phyloP scores from a whole-genome alignment of 768 basidiomycete genomes.

The Boletus speciosus region DNA sequence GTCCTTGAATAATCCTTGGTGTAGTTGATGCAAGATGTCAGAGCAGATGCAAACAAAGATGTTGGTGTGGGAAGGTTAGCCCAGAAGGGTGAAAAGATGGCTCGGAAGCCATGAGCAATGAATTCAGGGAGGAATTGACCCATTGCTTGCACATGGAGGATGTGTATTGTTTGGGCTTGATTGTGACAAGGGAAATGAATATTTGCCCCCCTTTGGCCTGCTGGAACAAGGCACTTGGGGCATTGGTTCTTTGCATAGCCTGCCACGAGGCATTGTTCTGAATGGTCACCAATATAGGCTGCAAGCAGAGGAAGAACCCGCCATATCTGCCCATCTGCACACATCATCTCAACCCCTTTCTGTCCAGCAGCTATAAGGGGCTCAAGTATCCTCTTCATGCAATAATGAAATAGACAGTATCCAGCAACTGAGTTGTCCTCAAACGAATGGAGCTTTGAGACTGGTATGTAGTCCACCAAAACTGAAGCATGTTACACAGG shows the following conservation, averaged over 20 bases:
- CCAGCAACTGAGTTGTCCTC: neutral
- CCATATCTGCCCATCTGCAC: neutral
- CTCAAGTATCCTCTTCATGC: neutral
- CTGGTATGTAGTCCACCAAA: neutral
- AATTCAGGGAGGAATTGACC: no score
- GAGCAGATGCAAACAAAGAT: no score
- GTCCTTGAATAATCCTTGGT: no score
- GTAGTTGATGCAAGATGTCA: no score
- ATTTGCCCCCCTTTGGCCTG: neutral
- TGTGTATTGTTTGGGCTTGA: no score
- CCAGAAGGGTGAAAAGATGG: no score
- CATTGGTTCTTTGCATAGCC: neutral
- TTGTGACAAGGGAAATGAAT: no score
- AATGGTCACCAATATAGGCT: neutral
- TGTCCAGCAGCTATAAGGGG: neutral
- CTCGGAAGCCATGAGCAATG: no score
- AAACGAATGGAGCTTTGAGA: neutral
- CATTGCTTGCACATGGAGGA: no score
- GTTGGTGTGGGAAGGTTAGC: no score
- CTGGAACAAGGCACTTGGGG: neutral
- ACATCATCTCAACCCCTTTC: neutral
- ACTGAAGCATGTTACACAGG: neutral
- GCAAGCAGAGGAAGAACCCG: neutral
- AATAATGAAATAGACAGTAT: neutral
- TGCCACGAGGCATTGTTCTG: neutral